These are phyloP conservation scores for Lyophyllum shimeji DNA, from an alignment of 768 basidiomycete genomes.

Conservation along the genomic window DNA sequence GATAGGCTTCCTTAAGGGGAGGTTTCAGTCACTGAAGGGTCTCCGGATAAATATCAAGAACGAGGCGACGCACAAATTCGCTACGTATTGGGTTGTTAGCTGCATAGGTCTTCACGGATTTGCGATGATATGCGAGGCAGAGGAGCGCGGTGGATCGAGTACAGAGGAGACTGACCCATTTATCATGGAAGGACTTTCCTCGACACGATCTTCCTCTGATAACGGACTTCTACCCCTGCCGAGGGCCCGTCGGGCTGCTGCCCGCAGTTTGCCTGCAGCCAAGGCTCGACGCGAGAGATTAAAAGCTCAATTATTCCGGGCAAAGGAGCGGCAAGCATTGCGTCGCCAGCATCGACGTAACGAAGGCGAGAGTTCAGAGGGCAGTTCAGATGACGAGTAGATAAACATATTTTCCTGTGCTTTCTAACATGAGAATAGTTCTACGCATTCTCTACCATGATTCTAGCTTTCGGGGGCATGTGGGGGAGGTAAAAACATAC, in stretches of 20 bases:
- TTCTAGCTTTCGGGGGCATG: no score
- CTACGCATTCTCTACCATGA: no score
- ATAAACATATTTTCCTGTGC: no score
- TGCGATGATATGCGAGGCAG: constrained; percentile 3
- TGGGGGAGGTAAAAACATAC: background rate
- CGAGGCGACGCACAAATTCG: constrained; percentile 1
- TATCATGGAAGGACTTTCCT: background rate
- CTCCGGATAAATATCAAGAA: background rate
- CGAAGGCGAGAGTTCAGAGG: background rate
- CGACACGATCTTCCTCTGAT: no score
- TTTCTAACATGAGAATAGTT: no score
- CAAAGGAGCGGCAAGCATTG: background rate
- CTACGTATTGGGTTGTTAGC: constrained; percentile 4
- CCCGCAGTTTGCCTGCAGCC: background rate
- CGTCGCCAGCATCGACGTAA: background rate
- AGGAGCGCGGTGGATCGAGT: background rate
- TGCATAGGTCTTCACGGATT: background rate
- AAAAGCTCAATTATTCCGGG: background rate
- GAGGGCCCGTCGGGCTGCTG: background rate
- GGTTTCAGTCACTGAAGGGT: constrained; percentile 3
- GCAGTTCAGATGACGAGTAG: background rate
- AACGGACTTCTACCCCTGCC: background rate
- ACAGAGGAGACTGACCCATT: background rate
- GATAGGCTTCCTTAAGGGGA: constrained; percentile 6
- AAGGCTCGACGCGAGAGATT: background rate